phyloP scores from a whole-genome alignment of 2,329 filamentous ascomycete genomes.

The Cryoendolithus antarcticus region DNA sequence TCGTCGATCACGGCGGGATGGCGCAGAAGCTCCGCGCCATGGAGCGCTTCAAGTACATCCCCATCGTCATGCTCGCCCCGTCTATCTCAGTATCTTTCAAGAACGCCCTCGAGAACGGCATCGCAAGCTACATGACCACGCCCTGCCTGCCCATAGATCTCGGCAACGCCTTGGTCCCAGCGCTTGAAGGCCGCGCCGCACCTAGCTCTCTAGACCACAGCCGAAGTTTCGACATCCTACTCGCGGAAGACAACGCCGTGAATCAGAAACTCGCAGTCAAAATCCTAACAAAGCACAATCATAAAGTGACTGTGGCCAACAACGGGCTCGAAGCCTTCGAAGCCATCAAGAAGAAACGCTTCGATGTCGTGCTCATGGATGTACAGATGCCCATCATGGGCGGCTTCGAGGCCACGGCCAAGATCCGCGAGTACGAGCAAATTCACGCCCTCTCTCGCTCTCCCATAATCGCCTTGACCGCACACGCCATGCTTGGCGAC shows the following conservation, averaged over 20 bases:
- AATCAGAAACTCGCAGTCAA: constrained; percentile 94
- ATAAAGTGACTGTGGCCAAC: constrained; percentile 81
- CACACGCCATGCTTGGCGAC: constrained; percentile 97
- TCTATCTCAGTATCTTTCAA: constrained; percentile 85
- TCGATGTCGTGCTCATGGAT: constrained; percentile 97
- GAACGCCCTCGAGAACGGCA: constrained; percentile 84
- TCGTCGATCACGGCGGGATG: constrained; percentile 86
- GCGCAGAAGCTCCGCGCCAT: constrained; percentile 74
- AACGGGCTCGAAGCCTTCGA: constrained; percentile 91
- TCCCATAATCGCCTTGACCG: constrained; percentile 91
- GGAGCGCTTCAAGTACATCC: constrained; percentile 95
- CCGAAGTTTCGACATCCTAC: constrained; percentile 85
- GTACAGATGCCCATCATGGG: constrained; percentile 99
- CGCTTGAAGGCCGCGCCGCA: constrained; percentile 82
- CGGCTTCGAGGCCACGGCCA: constrained; percentile 91
- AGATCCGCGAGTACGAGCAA: constrained; percentile 90
- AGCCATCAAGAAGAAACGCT: constrained; percentile 80
- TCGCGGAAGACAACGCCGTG: constrained; percentile 94
- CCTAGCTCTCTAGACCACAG: constrained; percentile 87
- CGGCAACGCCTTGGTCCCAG: constrained; percentile 91
- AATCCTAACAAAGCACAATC: constrained; percentile 94
- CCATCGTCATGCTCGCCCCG: constrained; percentile 82
- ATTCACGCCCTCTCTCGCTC: constrained; percentile 69
- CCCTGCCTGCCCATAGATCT: constrained; percentile 89
- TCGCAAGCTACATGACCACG: constrained; percentile 98